These are phyloP conservation scores for Tetrapisispora pingtungensis DNA, from an alignment of 805 yeast species.

Conservation along the genomic window DNA sequence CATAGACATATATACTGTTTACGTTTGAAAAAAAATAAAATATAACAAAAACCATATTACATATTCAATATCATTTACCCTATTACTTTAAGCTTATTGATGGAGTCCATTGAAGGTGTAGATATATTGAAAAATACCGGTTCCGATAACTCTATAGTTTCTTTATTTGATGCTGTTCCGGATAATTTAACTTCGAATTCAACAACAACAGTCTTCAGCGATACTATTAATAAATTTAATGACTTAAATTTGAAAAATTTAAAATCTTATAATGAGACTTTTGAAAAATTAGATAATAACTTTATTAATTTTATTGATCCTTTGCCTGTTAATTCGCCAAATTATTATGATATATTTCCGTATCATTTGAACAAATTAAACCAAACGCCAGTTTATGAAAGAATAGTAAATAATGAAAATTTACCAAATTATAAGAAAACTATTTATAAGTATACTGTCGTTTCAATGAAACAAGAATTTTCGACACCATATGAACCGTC, in stretches of 20 bases:
- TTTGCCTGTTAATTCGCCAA: conserved; percentile 29
- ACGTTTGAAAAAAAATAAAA: no score
- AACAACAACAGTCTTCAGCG: background rate
- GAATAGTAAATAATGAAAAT: conserved; percentile 25
- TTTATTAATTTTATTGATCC: background rate
- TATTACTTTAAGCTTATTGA: no score
- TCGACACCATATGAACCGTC: conserved; percentile 64
- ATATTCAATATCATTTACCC: no score
- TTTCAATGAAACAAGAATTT: conserved; percentile 66
- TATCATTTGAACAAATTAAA: conserved; percentile 1
- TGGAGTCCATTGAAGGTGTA: background rate
- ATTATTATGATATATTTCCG: conserved; percentile 19
- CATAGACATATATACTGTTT: no score
- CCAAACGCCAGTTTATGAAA: conserved; percentile 28
- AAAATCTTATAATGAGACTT: background rate
- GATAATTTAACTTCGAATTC: background rate
- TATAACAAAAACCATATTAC: no score
- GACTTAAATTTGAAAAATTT: background rate
- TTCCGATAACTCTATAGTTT: background rate
- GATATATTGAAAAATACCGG: background rate
- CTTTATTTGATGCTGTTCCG: background rate
- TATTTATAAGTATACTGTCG: conserved; percentile 45
- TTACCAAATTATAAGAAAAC: conserved; percentile 66
- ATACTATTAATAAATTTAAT: background rate
- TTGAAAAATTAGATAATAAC: background rate